Base-by-base conservation (phyloP, 345 rosid genomes). In the Eutrema yunnanense region DNA sequence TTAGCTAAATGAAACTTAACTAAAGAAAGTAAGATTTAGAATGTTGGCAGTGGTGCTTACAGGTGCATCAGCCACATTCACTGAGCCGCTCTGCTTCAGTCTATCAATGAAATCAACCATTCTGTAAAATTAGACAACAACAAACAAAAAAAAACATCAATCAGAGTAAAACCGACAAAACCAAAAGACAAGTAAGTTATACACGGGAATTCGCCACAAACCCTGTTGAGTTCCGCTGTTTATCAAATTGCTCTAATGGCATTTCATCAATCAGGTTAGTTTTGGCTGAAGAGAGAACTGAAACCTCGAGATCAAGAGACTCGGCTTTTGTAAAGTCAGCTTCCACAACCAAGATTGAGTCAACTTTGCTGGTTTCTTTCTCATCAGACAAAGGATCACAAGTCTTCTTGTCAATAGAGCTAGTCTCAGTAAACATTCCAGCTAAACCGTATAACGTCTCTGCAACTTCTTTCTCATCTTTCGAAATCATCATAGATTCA, bases 391-490 rank as follows among this genome's bases (percentile, higher is more conserved):
- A 65, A 72, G 54, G 26, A 27, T 50, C 78, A 62, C 60, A 47
- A 66, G 80, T 71, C 69, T 52, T 78, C 50, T 69, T 78, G 70
- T 46, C 72, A 38, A 60, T 16, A 22, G 67, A 19, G 68, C 32
- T 73, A 75, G 63, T 40, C 72, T 79, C 78, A 7, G 81, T 77
- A 76, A 88, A 83, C 92, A 89, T 83, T 73, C 83, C 88, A 6
- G 98, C 98, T 86, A 93, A 81, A 71, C 89, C 82, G 76, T 75
- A 87, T 61, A 93, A 76, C 32, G 97, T 85, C 80, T 90, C 96
- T n/a, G 78, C 98, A 58, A 88, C 98, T 84, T 93, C 98, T 79
- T 87, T 88, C 86, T 93, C 98, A 66, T 93, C 98, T 79, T 93
- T 90, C 11, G 97, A 75, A 34, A 75, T 61, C 67, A 49, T 82